Evolutionary conservation across 2,329 filamentous ascomycete species (phyloP).

Genomic region (Neonectria neomacrospora): DNA sequence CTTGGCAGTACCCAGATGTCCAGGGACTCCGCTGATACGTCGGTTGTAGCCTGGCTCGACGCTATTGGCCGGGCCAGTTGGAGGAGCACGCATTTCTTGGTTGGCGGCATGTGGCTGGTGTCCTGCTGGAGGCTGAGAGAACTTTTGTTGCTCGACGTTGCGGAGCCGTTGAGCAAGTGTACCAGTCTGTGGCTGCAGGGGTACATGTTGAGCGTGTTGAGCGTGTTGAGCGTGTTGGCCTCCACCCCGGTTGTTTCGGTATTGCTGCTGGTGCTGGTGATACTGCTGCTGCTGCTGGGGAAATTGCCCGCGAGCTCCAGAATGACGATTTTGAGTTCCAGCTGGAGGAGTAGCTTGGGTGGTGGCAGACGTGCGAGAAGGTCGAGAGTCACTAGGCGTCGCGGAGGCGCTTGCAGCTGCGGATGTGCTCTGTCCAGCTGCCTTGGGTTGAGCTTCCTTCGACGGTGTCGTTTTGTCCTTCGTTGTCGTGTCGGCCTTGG

Average conservation of each 20-base stretch:
- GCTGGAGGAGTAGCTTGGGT: slow-evolving; percentile 46
- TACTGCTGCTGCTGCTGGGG: slow-evolving; percentile 58
- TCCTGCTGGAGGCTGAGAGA: slow-evolving; percentile 54
- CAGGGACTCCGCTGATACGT: slow-evolving; percentile 62
- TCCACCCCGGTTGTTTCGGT: slow-evolving; percentile 59
- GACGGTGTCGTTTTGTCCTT: slow-evolving; percentile 56
- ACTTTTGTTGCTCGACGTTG: slow-evolving; percentile 63
- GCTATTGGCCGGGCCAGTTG: slow-evolving; percentile 75
- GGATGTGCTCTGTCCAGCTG: slow-evolving; percentile 39
- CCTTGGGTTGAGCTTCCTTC: slow-evolving; percentile 59
- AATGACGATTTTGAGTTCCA: slow-evolving; percentile 56
- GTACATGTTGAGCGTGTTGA: slow-evolving; percentile 55
- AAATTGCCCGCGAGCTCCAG: slow-evolving; percentile 60
- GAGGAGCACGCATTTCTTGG: slow-evolving; percentile 76
- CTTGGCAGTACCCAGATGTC: slow-evolving; percentile 65
- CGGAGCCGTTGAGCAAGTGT: slow-evolving; percentile 63
- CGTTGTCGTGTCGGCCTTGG: slow-evolving; percentile 60
- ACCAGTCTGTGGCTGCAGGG: slow-evolving; percentile 55
- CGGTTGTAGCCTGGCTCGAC: slow-evolving; percentile 64
- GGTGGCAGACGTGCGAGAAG: slow-evolving; percentile 49
- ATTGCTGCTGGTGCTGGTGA: slow-evolving; percentile 58
- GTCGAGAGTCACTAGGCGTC: slow-evolving; percentile 43
- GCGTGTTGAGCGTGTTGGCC: slow-evolving; percentile 47
- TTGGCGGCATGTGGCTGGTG: slow-evolving; percentile 62
- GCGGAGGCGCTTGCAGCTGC: slow-evolving; percentile 32